These are phyloP conservation scores for Podila clonocystis DNA, from an alignment of 192 early-diverging fungal species.

Conservation along the genomic window DNA sequence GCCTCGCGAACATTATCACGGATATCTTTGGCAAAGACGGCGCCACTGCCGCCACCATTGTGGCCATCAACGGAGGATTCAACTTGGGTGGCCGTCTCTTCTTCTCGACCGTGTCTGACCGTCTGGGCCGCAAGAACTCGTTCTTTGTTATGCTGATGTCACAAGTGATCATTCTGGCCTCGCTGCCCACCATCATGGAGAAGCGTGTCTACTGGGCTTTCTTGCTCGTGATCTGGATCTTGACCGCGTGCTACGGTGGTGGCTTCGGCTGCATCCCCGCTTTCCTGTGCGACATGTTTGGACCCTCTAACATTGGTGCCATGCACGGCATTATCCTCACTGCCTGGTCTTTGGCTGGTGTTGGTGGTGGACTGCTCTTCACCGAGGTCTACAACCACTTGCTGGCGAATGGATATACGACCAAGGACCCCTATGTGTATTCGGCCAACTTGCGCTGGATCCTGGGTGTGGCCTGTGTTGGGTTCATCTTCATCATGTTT, in stretches of 20 bases:
- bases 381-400: constrained; percentile 62
- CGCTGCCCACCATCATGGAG: constrained; percentile 64
- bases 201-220: constrained; percentile 61
- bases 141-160: constrained; percentile 66
- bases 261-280: constrained; percentile 80
- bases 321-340: constrained; percentile 79
- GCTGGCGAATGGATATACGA: constrained; percentile 47
- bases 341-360: constrained; percentile 77
- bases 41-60: constrained; percentile 41
- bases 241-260: constrained; percentile 75
- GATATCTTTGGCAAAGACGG: constrained; percentile 56
- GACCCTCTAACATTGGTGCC: constrained; percentile 72
- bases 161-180: constrained; percentile 67
- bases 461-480: constrained; percentile 63
- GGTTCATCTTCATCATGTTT: constrained; percentile 64
- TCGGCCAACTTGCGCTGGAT: constrained; percentile 77
- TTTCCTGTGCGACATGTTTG: constrained; percentile 79
- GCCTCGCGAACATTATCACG: constrained; percentile 62
- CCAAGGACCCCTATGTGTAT: constrained; percentile 60
- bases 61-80: constrained; percentile 67
- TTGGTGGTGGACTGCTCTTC: constrained; percentile 74
- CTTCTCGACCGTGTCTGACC: constrained; percentile 67
- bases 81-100: constrained; percentile 62
- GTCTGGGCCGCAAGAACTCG: constrained; percentile 68
- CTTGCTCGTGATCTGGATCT: constrained; percentile 65